phyloP scores from a whole-genome alignment of 495 filamentous ascomycete species.

The Tuber umbilicatum region DNA sequence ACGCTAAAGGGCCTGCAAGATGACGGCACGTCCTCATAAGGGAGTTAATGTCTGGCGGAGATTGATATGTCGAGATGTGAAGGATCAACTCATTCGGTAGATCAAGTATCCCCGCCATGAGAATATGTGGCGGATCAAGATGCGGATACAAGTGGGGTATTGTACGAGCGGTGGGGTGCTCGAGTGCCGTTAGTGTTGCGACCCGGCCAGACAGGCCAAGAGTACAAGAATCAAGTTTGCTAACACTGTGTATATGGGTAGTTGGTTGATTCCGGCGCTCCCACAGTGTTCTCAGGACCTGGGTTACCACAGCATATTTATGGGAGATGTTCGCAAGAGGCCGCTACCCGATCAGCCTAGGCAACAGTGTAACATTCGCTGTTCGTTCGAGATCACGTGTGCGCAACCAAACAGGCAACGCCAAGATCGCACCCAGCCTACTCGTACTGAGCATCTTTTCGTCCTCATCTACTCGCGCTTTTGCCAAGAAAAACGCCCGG shows the following conservation, averaged over 20 bases:
- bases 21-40: background rate
- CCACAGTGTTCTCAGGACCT: background rate
- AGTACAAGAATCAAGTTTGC: background rate
- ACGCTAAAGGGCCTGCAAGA: background rate
- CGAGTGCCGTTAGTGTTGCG: background rate
- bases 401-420: background rate
- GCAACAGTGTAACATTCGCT: background rate
- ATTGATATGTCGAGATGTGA: conserved; percentile 1
- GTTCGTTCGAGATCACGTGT: background rate
- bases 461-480: background rate
- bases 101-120: background rate
- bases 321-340: background rate
- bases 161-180: background rate
- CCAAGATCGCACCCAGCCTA: background rate
- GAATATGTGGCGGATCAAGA: background rate
- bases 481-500: too few species aligned
- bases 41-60: background rate
- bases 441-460: background rate
- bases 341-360: too few species aligned
- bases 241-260: background rate
- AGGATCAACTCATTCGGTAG: background rate
- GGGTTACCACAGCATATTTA: background rate
- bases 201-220: background rate
- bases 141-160: background rate
- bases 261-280: background rate